Conservation (phyloP, 805 yeast species). For the Spathaspora gorwiae region DNA sequence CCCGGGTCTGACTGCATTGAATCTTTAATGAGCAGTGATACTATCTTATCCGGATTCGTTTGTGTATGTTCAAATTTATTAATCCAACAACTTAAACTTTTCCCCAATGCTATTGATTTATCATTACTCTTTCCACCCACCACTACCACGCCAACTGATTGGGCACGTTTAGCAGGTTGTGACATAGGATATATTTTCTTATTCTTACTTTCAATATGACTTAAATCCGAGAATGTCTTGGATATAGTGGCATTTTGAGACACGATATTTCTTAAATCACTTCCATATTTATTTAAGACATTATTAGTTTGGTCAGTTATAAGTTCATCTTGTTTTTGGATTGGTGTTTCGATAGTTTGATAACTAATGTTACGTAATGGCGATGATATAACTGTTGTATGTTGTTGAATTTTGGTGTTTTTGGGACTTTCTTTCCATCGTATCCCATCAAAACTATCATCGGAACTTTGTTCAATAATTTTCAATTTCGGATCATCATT, state of each 20-base stretch:
- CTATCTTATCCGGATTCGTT: not conserved
- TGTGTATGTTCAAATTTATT: slow-evolving; percentile 18
- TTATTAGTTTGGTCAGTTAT: slow-evolving; percentile 27
- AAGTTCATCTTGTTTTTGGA: not conserved
- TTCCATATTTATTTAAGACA: slow-evolving; percentile 40
- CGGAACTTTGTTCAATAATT: slow-evolving; percentile 31
- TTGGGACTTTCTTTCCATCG: slow-evolving; percentile 42
- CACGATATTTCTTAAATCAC: slow-evolving; percentile 25
- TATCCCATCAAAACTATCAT: slow-evolving; percentile 42
- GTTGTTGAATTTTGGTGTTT: slow-evolving; percentile 12
- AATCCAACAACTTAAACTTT: slow-evolving; percentile 24
- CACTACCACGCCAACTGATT: slow-evolving; percentile 26
- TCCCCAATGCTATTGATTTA: slow-evolving; percentile 5
- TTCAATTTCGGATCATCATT: slow-evolving; percentile 7
- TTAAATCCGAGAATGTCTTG: slow-evolving; percentile 31
- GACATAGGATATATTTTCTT: slow-evolving; percentile 6
- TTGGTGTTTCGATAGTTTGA: not conserved
- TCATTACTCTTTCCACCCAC: not conserved
- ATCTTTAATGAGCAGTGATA: not conserved
- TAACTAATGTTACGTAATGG: slow-evolving; percentile 30
- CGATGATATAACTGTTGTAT: slow-evolving; percentile 31
- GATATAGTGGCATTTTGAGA: slow-evolving; percentile 23
- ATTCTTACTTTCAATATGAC: slow-evolving; percentile 12
- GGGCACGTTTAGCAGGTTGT: slow-evolving; percentile 31
- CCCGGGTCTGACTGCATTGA: no score